These are phyloP conservation scores for Panicum virgatum DNA, from an alignment of 202 grass and related monocot genomes.

Conservation along the genomic window DNA sequence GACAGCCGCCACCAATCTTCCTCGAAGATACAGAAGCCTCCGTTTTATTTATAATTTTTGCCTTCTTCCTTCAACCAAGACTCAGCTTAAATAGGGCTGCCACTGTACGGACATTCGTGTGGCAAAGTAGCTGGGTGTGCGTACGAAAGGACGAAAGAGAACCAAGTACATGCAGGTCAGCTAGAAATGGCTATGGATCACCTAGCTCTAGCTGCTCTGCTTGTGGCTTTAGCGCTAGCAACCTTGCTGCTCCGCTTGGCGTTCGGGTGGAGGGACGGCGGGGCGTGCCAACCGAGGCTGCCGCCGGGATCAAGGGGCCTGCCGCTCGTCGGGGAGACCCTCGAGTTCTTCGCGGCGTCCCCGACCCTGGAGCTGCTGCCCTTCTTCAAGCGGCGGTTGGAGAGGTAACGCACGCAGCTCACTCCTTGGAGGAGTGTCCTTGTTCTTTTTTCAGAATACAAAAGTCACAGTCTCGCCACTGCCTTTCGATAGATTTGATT, in stretches of 20 bases:
- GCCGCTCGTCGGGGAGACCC: slow-evolving; percentile 42
- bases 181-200: not conserved
- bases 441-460: no score
- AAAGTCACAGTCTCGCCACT: no score
- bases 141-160: no score
- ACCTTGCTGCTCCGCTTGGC: not conserved
- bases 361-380: slow-evolving; percentile 1
- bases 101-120: no score
- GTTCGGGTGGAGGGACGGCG: not conserved
- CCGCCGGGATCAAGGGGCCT: slow-evolving; percentile 39
- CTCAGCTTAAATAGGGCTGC: no score
- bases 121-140: no score
- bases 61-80: no score
- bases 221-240: not conserved
- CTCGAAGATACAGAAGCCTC: no score
- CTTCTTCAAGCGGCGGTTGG: slow-evolving; percentile 24
- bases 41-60: no score
- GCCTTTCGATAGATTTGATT: no score
- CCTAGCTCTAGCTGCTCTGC: not conserved
- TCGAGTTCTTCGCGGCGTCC: slow-evolving; percentile 34
- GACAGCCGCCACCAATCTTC: no score
- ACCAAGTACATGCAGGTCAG: not conserved
- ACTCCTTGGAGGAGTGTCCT: no score
- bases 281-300: not conserved
- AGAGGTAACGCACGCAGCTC: slow-evolving; percentile 1